phyloP scores from a whole-genome alignment of 495 filamentous ascomycete genomes.

The Penicillium goetzii region DNA sequence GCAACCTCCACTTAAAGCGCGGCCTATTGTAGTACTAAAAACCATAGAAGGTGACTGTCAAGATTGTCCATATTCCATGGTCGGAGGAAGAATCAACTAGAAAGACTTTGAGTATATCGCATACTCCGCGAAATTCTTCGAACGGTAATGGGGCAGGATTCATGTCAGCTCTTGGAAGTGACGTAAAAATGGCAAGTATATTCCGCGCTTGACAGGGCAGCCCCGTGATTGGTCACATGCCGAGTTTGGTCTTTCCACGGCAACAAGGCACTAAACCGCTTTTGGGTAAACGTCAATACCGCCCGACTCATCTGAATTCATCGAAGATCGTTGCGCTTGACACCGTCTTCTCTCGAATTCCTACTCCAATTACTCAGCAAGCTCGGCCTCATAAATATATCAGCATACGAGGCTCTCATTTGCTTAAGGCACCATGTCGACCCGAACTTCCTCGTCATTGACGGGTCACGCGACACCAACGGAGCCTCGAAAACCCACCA shows the following conservation, averaged over 20 bases:
- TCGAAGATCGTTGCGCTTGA: not conserved
- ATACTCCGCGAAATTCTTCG: not conserved
- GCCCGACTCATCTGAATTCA: not conserved
- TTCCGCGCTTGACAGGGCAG: not conserved
- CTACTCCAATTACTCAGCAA: not conserved
- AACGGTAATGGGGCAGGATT: not conserved
- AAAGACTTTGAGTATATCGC: too few species aligned
- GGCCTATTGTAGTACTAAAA: too few species aligned
- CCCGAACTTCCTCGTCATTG: slow-evolving; percentile 16
- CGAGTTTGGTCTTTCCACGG: slow-evolving; percentile 21
- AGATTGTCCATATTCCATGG: not conserved
- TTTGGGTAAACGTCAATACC: slow-evolving; percentile 38
- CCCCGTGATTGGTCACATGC: slow-evolving; percentile 22
- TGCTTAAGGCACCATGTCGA: slow-evolving; percentile 8
- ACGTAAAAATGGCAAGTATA: slow-evolving; percentile 4
- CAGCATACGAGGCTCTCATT: not conserved
- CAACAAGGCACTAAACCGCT: slow-evolving; percentile 34
- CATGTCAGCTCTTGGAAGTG: not conserved
- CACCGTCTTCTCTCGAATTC: not conserved
- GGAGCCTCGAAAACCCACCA: slow-evolving; percentile 23
- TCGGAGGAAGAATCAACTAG: not conserved
- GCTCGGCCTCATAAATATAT: slow-evolving; percentile 6
- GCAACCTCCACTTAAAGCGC: too few species aligned
- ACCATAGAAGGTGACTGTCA: not conserved
- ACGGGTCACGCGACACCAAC: slow-evolving; percentile 28